phyloP scores from a whole-genome alignment of 345 rosid species.

The Sisymbrium irio region DNA sequence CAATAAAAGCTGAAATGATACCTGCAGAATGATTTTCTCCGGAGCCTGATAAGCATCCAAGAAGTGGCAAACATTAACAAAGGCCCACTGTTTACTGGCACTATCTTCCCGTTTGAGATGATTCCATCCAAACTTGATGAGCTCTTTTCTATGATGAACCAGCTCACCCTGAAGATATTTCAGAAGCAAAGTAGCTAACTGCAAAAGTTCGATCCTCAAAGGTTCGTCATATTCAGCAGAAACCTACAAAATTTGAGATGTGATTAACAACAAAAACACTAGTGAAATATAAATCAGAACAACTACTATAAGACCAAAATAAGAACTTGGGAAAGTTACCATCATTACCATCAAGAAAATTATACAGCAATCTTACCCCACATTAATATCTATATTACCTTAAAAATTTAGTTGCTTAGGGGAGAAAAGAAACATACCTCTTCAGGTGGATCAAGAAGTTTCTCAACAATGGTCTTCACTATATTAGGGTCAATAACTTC shows the following conservation, averaged over 20 bases:
- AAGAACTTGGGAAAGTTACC: neutral
- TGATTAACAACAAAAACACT: neutral
- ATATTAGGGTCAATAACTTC: slow-evolving; percentile 86
- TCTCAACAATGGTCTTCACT: slow-evolving; percentile 87
- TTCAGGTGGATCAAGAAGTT: slow-evolving; percentile 99
- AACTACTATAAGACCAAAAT: neutral
- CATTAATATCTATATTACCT: neutral
- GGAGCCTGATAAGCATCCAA: slow-evolving; percentile 99
- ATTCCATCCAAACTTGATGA: slow-evolving; percentile 99
- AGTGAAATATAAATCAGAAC: neutral
- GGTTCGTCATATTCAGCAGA: slow-evolving; percentile 97
- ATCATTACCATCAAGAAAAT: slow-evolving; percentile 6
- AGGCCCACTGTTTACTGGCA: slow-evolving; percentile 99
- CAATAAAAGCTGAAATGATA: slow-evolving; percentile 27
- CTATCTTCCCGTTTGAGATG: slow-evolving; percentile 99
- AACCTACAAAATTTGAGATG: slow-evolving; percentile 48
- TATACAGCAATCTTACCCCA: neutral
- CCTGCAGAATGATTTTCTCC: slow-evolving; percentile 97
- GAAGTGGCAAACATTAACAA: slow-evolving; percentile 98
- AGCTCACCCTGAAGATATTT: slow-evolving; percentile 91
- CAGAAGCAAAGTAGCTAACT: slow-evolving; percentile 93
- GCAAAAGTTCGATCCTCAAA: slow-evolving; percentile 96
- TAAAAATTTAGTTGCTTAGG: slow-evolving; percentile 8
- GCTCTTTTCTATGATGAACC: slow-evolving; percentile 94
- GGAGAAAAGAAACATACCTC: slow-evolving; percentile 51